A percentile compares a stretch with the other conserved stretches of the same genome.
These are phyloP conservation scores for Wallacemonas collosoma DNA, from an alignment of 208 protist species.

Conservation along the genomic window DNA sequence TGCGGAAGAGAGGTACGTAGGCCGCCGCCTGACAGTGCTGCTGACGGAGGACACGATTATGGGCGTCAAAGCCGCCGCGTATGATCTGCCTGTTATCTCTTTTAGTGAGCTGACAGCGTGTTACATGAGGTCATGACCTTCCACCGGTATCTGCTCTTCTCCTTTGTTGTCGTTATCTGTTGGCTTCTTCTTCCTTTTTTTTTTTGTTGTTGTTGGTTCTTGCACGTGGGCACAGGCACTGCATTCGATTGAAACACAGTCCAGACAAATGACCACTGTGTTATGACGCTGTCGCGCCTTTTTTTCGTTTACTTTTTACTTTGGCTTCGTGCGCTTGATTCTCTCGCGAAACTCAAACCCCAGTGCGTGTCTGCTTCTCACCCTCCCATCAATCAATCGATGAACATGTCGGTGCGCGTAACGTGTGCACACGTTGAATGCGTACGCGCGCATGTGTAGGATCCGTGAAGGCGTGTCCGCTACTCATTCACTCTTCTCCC, in stretches of 20 bases:
- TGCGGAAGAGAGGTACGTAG: not conserved
- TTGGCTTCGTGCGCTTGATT: too few relatives aligned
- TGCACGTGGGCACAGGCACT: not conserved
- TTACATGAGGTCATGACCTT: not conserved
- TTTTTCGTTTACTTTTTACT: too few relatives aligned
- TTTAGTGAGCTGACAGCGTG: not conserved
- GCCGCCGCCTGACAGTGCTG: not conserved
- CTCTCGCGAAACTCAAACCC: too few relatives aligned
- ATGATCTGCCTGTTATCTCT: slow-evolving; percentile 16
- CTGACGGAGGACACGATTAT: slow-evolving; percentile 10
- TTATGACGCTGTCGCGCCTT: not conserved
- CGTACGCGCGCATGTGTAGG: too few relatives aligned
- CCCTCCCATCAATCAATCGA: too few relatives aligned
- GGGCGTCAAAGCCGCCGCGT: slow-evolving; percentile 18
- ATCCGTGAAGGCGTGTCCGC: too few relatives aligned
- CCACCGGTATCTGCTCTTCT: slow-evolving; percentile 1
- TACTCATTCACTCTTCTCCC: not conserved
- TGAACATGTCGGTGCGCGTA: too few relatives aligned
- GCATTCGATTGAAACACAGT: not conserved
- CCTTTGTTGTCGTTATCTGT: not conserved
- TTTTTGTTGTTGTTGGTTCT: slow-evolving; percentile 6
- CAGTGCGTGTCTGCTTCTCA: too few relatives aligned
- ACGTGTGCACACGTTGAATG: too few relatives aligned
- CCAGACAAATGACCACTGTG: too few relatives aligned
- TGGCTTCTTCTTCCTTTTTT: not conserved